Evolutionary conservation across 139 green algal genomes (phyloP), one percentile per base, ranked within the genome.

Genomic region (Spirogloea muscicola): DNA sequence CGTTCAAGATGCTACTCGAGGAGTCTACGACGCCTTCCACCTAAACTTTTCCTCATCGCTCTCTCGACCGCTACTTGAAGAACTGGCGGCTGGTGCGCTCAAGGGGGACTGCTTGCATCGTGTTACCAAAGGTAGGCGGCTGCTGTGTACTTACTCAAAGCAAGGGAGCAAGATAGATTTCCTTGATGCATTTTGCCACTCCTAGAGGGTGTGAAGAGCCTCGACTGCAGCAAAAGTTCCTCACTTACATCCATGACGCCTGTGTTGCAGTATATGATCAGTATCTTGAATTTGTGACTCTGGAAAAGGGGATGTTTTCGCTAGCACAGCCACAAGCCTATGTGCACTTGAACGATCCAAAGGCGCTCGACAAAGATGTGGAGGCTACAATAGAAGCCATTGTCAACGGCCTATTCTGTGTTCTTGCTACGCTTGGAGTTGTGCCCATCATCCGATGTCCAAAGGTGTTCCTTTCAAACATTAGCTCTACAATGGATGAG

Each of bases 381-480:
- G 90, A 97, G 86, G 68, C 84, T 1, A 70, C 81, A 1, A 85
- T 96, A 18, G 51, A 64, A 1, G 68, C 57, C 0, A 87, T 98
- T 0, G 91, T 97, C 55, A 94, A 95, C 36, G 91, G 94, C 16
- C 84, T 99, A 13, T 96, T 97, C 65, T 92, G 79, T 13, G 89
- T 90, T 58, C 86, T 95, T 59, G 90, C 87, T 13, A 96, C 95
- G 3, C 77, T 96, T 27, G 90, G 91, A 0, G 85, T 91, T 0
- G 91, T 98, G 68, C 95, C 95, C 13, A 86, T 97, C 72, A 98
- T 99, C 73, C 86, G 91, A 16, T 96, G 89, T 61, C 91, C 89
- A 5, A 81, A 85, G n/a, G n/a, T n/a, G n/a, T n/a, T n/a, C n/a
- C n/a, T n/a, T n/a, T n/a, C n/a, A n/a, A n/a, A n/a, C n/a, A n/a